Conservation (phyloP, 2,329 filamentous ascomycete genomes). For the Ceratocystis destructans region DNA sequence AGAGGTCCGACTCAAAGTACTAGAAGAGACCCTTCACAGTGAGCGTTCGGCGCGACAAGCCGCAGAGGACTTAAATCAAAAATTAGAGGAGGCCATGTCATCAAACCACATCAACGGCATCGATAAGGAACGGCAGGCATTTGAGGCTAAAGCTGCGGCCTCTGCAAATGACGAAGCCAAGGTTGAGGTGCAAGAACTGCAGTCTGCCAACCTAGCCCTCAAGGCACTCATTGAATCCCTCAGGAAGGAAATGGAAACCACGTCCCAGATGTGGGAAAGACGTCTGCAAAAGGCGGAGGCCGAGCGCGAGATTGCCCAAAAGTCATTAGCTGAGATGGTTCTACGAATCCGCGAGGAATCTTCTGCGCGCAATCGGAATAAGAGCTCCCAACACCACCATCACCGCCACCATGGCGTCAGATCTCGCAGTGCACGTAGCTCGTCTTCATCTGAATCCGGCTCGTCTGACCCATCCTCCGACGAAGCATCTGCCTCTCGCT, state of each 20-base stretch:
- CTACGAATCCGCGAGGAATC: slow-evolving; percentile 48
- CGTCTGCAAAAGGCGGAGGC: slow-evolving; percentile 52
- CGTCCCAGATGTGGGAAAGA: background rate
- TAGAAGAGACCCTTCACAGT: slow-evolving; percentile 64
- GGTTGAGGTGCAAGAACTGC: slow-evolving; percentile 20
- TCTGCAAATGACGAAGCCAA: slow-evolving; percentile 27
- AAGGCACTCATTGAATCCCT: slow-evolving; percentile 64
- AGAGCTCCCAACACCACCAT: background rate
- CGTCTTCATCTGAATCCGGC: slow-evolving; percentile 9
- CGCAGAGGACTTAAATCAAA: slow-evolving; percentile 69
- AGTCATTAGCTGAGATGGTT: slow-evolving; percentile 77
- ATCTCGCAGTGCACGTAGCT: slow-evolving; percentile 1
- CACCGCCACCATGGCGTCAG: background rate
- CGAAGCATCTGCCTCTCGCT: background rate
- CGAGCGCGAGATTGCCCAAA: slow-evolving; percentile 57
- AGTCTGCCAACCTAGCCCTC: slow-evolving; percentile 26
- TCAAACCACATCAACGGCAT: slow-evolving; percentile 3
- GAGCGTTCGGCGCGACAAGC: slow-evolving; percentile 71
- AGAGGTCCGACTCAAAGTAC: slow-evolving; percentile 26
- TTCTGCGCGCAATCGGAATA: slow-evolving; percentile 5
- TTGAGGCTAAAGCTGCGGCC: background rate
- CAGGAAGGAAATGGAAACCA: slow-evolving; percentile 52
- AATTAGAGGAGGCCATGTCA: slow-evolving; percentile 40
- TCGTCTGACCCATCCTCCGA: slow-evolving; percentile 3
- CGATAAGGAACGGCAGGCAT: slow-evolving; percentile 3